Evolutionary conservation across 73 alveolate genomes (phyloP).

Genomic region (Paramecium octaurelia): DNA sequence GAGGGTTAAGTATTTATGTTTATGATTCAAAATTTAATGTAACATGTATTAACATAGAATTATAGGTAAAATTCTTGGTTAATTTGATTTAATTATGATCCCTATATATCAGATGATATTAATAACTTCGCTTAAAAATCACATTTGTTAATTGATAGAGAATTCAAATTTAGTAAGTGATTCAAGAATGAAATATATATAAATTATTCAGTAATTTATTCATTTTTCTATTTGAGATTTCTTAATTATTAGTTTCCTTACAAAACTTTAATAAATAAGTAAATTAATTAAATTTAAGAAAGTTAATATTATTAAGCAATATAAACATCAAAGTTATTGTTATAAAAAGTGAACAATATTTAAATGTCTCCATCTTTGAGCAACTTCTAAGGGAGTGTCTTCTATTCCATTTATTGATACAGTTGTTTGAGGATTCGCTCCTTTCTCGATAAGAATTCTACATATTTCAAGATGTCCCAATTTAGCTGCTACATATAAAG

Average conservation of each 20-base stretch:
- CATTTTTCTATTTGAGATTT: neutral
- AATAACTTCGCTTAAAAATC: too few relatives aligned
- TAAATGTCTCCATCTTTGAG: conserved; percentile 36
- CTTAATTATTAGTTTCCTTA: neutral
- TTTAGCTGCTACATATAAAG: conserved; percentile 72
- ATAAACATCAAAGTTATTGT: neutral
- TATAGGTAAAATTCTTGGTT: too few relatives aligned
- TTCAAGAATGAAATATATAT: too few relatives aligned
- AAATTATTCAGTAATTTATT: too few relatives aligned
- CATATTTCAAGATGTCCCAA: conserved; percentile 67
- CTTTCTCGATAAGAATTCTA: conserved; percentile 37
- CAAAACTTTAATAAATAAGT: neutral
- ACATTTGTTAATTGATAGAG: too few relatives aligned
- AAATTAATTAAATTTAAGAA: neutral
- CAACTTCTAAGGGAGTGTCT: conserved; percentile 17
- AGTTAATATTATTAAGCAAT: neutral
- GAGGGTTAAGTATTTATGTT: too few relatives aligned
- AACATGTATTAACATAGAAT: too few relatives aligned
- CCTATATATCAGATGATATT: too few relatives aligned
- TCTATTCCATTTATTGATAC: neutral
- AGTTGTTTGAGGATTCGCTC: conserved; percentile 62
- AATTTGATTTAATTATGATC: too few relatives aligned
- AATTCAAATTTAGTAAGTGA: too few relatives aligned
- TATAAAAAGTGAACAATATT: neutral
- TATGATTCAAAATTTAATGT: too few relatives aligned